Evolutionary conservation across 73 alveolate genomes (phyloP).

Genomic region (Blepharisma japonicum): DNA sequence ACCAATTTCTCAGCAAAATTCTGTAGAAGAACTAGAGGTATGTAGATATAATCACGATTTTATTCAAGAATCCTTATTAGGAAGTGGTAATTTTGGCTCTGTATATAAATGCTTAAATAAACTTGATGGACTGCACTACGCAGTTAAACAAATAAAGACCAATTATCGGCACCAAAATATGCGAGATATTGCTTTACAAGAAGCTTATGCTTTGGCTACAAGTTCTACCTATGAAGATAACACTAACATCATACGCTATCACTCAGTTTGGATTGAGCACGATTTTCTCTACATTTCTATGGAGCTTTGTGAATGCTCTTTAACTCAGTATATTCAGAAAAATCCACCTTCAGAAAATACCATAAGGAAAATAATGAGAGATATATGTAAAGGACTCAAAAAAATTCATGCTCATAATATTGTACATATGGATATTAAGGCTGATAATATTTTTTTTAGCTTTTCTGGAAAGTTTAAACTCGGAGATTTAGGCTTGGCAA

Average conservation of each 20-base stretch:
- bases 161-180: slow-evolving; percentile 33
- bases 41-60: slow-evolving; percentile 3
- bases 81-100: slow-evolving; percentile 76
- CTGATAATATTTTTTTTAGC: slow-evolving; percentile 82
- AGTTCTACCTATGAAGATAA: slow-evolving; percentile 59
- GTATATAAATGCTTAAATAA: slow-evolving; percentile 61
- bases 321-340: slow-evolving; percentile 34
- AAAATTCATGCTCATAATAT: slow-evolving; percentile 82
- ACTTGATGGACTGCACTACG: slow-evolving; percentile 67
- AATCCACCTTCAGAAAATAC: slow-evolving; percentile 36
- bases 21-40: neutral
- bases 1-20: neutral
- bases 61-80: slow-evolving; percentile 33
- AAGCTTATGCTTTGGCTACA: slow-evolving; percentile 72
- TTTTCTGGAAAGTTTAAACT: slow-evolving; percentile 66
- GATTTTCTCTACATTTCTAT: slow-evolving; percentile 51
- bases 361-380: slow-evolving; percentile 56
- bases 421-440: slow-evolving; percentile 93
- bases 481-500: slow-evolving; percentile 89
- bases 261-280: slow-evolving; percentile 74
- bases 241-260: slow-evolving; percentile 66
- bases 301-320: slow-evolving; percentile 70
- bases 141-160: slow-evolving; percentile 61
- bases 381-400: slow-evolving; percentile 71
- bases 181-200: slow-evolving; percentile 51